Evolutionary conservation across 1,284 basidiomycete genomes (phyloP).

Genomic region (Papiliotrema flavescens): DNA sequence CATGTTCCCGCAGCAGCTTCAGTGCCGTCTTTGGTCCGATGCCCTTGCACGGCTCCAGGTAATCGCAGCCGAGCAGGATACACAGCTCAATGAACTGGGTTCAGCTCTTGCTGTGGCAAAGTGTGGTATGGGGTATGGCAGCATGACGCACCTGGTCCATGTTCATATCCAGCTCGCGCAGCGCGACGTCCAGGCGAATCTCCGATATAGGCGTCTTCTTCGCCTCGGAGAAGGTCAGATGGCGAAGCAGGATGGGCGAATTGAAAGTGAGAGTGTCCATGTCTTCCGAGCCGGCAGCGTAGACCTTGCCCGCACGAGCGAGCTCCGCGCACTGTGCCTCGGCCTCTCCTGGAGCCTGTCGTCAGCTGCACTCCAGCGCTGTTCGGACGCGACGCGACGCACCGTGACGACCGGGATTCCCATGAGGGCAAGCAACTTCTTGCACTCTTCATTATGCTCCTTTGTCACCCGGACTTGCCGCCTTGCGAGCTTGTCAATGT

Average conservation of each 20-base stretch:
- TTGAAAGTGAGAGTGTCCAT: slow-evolving; percentile 99
- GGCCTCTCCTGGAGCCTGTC: slow-evolving; percentile 93
- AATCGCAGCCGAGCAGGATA: slow-evolving; percentile 95
- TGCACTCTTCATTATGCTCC: slow-evolving; percentile 95
- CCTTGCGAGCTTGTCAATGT: slow-evolving; percentile 84
- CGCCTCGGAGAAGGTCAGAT: slow-evolving; percentile 97
- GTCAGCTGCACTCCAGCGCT: slow-evolving; percentile 9
- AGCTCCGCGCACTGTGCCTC: slow-evolving; percentile 99
- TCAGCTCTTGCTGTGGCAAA: neutral
- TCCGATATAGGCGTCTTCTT: slow-evolving; percentile 98
- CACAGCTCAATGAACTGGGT: slow-evolving; percentile 92
- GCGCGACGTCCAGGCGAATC: slow-evolving; percentile 74
- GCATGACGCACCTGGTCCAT: slow-evolving; percentile 71
- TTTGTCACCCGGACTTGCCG: slow-evolving; percentile 92
- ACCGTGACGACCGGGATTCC: slow-evolving; percentile 92
- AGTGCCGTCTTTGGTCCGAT: slow-evolving; percentile 72
- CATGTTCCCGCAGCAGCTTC: slow-evolving; percentile 85
- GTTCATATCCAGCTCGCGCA: slow-evolving; percentile 84
- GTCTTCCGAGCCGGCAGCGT: slow-evolving; percentile 95
- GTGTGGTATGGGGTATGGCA: neutral
- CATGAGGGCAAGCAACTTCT: slow-evolving; percentile 84
- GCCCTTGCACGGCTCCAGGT: slow-evolving; percentile 67
- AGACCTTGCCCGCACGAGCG: slow-evolving; percentile 93
- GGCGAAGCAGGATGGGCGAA: slow-evolving; percentile 85
- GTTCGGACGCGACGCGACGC: slow-evolving; percentile 31